Evolutionary conservation across 257 asterid species (phyloP).

Genomic region (Nicotiana noctiflora): DNA sequence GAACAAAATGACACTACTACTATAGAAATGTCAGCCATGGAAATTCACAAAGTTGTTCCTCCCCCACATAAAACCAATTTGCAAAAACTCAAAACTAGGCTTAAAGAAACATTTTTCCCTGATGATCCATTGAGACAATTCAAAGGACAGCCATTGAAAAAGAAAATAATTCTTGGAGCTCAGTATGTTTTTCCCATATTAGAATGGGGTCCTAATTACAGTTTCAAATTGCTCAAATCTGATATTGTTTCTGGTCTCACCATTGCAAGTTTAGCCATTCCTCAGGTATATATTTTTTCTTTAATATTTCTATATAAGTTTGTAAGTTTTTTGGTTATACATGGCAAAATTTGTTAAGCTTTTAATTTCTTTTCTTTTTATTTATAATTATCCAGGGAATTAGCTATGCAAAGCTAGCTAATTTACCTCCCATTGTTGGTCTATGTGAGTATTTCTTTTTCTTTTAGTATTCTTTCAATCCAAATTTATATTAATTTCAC

Average conservation of each 20-base stretch:
- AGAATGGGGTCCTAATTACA: constrained; percentile 72
- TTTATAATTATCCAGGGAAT: constrained; percentile 43
- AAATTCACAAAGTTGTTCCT: constrained; percentile 51
- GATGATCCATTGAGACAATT: constrained; percentile 82
- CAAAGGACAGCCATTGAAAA: constrained; percentile 45
- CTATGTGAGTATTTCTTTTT: constrained; percentile 47
- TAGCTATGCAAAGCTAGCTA: constrained; percentile 88
- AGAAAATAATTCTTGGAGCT: constrained; percentile 43
- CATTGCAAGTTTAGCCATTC: constrained; percentile 89
- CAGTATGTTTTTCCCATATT: constrained; percentile 64
- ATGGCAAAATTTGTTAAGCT: background rate
- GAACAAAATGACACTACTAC: background rate
- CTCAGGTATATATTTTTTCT: constrained; percentile 37
- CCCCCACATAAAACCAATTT: constrained; percentile 62
- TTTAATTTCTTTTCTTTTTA: too few species aligned
- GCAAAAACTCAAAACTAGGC: constrained; percentile 40
- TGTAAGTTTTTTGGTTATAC: background rate
- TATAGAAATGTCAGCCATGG: constrained; percentile 35
- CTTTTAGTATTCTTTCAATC: too few species aligned
- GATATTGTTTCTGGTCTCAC: constrained; percentile 89
- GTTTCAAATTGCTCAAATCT: constrained; percentile 53
- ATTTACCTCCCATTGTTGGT: constrained; percentile 87
- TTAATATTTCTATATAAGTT: too few species aligned
- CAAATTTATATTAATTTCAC: too few species aligned
- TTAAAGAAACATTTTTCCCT: constrained; percentile 73